phyloP scores from a whole-genome alignment of 306 rosid species.

The Glycyrrhiza uralensis region DNA sequence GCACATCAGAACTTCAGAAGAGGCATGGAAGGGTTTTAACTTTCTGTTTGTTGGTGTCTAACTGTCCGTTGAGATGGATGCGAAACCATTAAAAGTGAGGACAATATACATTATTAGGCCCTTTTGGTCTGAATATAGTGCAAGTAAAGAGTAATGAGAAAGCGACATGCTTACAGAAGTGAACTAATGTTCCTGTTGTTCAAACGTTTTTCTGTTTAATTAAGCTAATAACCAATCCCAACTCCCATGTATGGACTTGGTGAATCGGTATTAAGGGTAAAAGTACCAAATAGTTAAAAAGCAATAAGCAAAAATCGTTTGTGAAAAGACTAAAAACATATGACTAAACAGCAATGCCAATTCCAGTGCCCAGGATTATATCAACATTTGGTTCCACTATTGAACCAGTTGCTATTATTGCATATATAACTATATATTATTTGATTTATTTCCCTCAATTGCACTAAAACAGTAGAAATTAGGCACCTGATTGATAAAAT shows the following conservation, averaged over 20 bases:
- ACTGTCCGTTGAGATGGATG: background rate
- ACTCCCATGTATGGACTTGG: background rate
- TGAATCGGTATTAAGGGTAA: background rate
- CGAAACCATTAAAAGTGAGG: background rate
- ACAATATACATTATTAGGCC: background rate
- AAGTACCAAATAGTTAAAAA: background rate
- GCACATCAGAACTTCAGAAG: background rate
- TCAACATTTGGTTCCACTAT: background rate
- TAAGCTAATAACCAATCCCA: background rate
- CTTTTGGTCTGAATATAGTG: background rate
- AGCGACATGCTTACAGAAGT: background rate
- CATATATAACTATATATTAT: background rate
- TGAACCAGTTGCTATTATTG: background rate
- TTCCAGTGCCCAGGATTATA: background rate
- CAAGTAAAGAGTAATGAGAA: background rate
- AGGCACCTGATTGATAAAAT: conserved; percentile 53
- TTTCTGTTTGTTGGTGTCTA: background rate
- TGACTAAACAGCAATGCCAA: background rate
- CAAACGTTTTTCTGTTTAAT: background rate
- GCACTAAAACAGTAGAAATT: background rate
- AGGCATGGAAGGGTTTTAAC: background rate
- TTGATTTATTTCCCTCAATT: background rate
- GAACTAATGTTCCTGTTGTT: background rate
- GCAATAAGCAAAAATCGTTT: background rate
- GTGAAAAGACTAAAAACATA: background rate